Evolutionary conservation across 768 basidiomycete species (phyloP), one percentile per base, ranked within the genome.

Genomic region (Suillus sp.): DNA sequence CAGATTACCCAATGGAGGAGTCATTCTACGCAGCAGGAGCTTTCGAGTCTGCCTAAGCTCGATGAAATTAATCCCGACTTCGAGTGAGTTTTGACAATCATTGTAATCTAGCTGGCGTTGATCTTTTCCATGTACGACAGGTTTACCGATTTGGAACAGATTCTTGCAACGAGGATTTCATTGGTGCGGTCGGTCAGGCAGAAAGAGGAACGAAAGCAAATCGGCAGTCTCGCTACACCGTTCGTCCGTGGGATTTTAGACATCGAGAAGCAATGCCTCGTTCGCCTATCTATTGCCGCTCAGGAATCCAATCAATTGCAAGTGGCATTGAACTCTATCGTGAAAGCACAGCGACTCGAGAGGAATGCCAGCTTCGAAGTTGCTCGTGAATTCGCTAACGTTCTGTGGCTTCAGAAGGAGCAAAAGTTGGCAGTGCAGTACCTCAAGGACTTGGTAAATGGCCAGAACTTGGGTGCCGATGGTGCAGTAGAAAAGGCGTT

Each of bases 371-470:
- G 84, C 4, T 78, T 78, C n/a, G 80, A 83, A 34, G 85, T 91
- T 27, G 85, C 87, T 0, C 82, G 89, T 68, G 96, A 97, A 71
- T 94, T 93, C 68, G 90, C 96, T 18, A 86, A 89, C 63, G 95
- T 98, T 20, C 81, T 99, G 8, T 99, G 96, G 94, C 75, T 85
- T 11, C 90, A 93, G 64, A 87, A 86, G 50, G 96, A 99, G 71
- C 91, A 94, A 68, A 87, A 86, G 64, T 74, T 90, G 4, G 96
- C 96, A 0, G 89, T 96, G 51, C 84, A 89, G 64, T 88, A 84
- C 57, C 79, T 96, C 60, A 83, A 82, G 59, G 77, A 78, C 40
- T 72, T 80, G 38, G 30, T 70, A 37, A 55, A 60, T 60, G 68
- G 37, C 65, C 70, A 64, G 38, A 66, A 67, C 35, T 50, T 66